These are phyloP conservation scores for Nemania sp. DNA, from an alignment of 2,329 filamentous ascomycete genomes.

Conservation along the genomic window DNA sequence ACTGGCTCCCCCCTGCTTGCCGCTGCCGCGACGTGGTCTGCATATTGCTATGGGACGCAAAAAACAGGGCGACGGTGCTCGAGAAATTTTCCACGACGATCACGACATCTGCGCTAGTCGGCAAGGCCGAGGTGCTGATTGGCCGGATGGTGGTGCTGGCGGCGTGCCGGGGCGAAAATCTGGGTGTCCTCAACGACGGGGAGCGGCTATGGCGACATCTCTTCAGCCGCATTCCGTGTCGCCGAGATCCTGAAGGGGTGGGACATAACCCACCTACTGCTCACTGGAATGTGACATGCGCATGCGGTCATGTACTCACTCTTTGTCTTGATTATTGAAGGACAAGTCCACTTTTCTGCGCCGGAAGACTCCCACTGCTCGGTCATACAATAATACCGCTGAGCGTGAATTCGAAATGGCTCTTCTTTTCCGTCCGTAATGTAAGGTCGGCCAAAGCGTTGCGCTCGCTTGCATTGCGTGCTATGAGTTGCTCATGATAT, in stretches of 20 bases:
- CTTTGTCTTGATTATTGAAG: no score
- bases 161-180: slow-evolving; percentile 11
- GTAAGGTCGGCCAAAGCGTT: neutral
- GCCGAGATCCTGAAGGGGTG: slow-evolving; percentile 25
- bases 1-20: no score
- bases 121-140: slow-evolving; percentile 35
- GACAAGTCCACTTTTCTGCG: slow-evolving; percentile 17
- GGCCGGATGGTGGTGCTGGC: slow-evolving; percentile 23
- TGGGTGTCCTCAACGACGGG: slow-evolving; percentile 7
- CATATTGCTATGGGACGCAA: no score
- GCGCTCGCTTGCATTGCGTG: slow-evolving; percentile 11
- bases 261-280: neutral
- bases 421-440: neutral
- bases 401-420: neutral
- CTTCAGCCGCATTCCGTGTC: slow-evolving; percentile 25
- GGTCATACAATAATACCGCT: neutral
- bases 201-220: slow-evolving; percentile 29
- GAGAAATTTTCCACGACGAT: slow-evolving; percentile 41
- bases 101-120: slow-evolving; percentile 45
- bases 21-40: no score
- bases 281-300: slow-evolving; percentile 1
- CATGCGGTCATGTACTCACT: slow-evolving; percentile 10
- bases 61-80: slow-evolving; percentile 7
- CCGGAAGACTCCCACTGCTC: neutral
- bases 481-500: slow-evolving; percentile 4